Evolutionary conservation across 2,329 filamentous ascomycete species (phyloP).

Genomic region (Ophiocordyceps camponoti-leonardi): DNA sequence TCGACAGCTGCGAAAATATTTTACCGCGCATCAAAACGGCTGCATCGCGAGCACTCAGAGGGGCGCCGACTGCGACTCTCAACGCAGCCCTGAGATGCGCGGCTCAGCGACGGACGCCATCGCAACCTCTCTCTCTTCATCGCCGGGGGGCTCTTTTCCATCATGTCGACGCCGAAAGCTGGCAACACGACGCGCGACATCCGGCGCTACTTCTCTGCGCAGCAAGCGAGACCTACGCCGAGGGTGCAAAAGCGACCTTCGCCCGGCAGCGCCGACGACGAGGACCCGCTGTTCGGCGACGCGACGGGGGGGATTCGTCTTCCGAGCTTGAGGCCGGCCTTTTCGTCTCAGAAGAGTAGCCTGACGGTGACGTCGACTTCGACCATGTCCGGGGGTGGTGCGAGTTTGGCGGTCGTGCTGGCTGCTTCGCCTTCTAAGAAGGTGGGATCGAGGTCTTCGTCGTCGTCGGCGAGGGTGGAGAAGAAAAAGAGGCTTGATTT

Average conservation of each 20-base stretch:
- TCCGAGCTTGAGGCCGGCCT: constrained; percentile 1
- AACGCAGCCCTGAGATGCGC: no score
- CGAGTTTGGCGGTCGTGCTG: constrained; percentile 7
- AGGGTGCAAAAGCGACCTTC: background rate
- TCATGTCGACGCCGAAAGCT: background rate
- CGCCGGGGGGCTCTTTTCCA: no score
- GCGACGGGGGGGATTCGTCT: background rate
- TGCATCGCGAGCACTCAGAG: no score
- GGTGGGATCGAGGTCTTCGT: background rate
- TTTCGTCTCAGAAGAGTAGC: background rate
- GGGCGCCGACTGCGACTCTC: no score
- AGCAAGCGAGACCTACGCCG: background rate
- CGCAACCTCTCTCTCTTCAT: no score
- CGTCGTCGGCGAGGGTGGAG: constrained; percentile 1
- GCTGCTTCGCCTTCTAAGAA: constrained; percentile 3
- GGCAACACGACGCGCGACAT: constrained; percentile 1
- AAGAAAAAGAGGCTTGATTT: constrained; percentile 6
- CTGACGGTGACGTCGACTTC: constrained; percentile 1
- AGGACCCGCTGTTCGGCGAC: constrained; percentile 6
- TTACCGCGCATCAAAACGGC: no score
- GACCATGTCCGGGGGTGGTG: background rate
- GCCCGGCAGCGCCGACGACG: constrained; percentile 5
- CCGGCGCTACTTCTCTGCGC: background rate
- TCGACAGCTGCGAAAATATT: no score
- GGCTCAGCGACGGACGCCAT: no score